A percentile compares a stretch with the other conserved stretches of the same genome.
Conservation (phyloP, 345 rosid species). For the Citrus inodora region DNA sequence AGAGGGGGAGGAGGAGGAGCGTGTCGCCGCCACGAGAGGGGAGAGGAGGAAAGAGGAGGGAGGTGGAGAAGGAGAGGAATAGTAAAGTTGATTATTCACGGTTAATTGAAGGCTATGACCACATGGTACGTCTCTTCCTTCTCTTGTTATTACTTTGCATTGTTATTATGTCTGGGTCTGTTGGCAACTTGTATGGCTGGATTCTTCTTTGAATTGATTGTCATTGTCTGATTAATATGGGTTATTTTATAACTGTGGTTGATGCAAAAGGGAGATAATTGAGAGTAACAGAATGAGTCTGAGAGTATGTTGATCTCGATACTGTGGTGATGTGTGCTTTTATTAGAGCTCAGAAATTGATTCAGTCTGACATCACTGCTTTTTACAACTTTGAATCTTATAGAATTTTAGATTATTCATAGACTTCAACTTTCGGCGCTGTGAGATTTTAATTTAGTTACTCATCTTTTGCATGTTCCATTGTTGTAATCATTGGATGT, state of each 20-base stretch:
- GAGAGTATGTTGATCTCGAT: not conserved
- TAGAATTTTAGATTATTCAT: not conserved
- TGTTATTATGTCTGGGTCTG: not conserved
- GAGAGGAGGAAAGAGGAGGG: constrained; percentile 25
- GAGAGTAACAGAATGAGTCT: not conserved
- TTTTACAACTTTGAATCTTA: not conserved
- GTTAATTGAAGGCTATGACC: constrained; percentile 65
- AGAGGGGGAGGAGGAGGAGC: constrained; percentile 43
- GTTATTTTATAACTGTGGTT: not conserved
- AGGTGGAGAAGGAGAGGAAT: constrained; percentile 14
- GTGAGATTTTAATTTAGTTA: not conserved
- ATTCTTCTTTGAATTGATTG: not conserved
- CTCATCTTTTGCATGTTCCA: not conserved
- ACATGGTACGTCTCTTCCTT: constrained; percentile 42
- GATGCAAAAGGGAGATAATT: not conserved
- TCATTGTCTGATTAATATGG: not conserved
- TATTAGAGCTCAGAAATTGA: not conserved
- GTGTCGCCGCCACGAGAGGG: constrained; percentile 28
- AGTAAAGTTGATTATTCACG: constrained; percentile 49
- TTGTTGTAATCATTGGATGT: not conserved
- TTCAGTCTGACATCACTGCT: not conserved
- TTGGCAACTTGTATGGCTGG: not conserved
- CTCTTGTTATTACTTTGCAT: not conserved
- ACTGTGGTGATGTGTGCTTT: not conserved
- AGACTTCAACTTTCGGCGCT: not conserved